Conservation (phyloP, 805 yeast genomes). For the Candida ascalaphidarum region DNA sequence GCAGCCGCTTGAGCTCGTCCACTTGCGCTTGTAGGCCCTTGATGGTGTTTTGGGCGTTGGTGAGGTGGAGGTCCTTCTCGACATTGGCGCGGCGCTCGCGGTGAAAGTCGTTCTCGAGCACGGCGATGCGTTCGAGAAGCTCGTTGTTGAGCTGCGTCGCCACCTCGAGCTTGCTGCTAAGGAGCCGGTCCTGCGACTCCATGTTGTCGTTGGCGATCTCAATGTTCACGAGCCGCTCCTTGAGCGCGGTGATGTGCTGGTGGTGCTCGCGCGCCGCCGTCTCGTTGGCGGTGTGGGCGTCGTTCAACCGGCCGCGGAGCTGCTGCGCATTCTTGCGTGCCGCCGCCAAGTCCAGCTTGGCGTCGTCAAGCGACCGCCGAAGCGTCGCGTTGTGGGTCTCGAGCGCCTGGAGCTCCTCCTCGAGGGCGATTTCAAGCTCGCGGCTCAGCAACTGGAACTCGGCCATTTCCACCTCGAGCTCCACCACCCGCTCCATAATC, state of each 20-base stretch:
- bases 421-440: slow-evolving; percentile 37
- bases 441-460: slow-evolving; percentile 37
- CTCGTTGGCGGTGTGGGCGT: slow-evolving; percentile 6
- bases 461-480: slow-evolving; percentile 26
- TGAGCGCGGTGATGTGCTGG: slow-evolving; percentile 12
- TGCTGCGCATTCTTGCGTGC: slow-evolving; percentile 7
- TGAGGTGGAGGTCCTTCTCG: slow-evolving; percentile 17
- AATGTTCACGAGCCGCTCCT: slow-evolving; percentile 25
- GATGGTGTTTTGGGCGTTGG: slow-evolving; percentile 23
- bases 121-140: slow-evolving; percentile 31
- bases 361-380: slow-evolving; percentile 6
- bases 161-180: slow-evolving; percentile 21
- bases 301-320: slow-evolving; percentile 12
- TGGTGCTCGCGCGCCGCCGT: slow-evolving; percentile 10
- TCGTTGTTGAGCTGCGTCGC: slow-evolving; percentile 33
- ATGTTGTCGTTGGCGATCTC: slow-evolving; percentile 36
- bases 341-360: slow-evolving; percentile 11
- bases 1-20: neutral
- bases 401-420: slow-evolving; percentile 29
- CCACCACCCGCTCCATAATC: slow-evolving; percentile 18
- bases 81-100: slow-evolving; percentile 12
- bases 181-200: slow-evolving; percentile 29
- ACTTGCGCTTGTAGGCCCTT: slow-evolving; percentile 7
- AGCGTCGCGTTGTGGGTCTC: slow-evolving; percentile 17
- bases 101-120: slow-evolving; percentile 30